These are phyloP conservation scores for Microthyrium microscopicum DNA, from an alignment of 2,329 filamentous ascomycete genomes.

Conservation along the genomic window DNA sequence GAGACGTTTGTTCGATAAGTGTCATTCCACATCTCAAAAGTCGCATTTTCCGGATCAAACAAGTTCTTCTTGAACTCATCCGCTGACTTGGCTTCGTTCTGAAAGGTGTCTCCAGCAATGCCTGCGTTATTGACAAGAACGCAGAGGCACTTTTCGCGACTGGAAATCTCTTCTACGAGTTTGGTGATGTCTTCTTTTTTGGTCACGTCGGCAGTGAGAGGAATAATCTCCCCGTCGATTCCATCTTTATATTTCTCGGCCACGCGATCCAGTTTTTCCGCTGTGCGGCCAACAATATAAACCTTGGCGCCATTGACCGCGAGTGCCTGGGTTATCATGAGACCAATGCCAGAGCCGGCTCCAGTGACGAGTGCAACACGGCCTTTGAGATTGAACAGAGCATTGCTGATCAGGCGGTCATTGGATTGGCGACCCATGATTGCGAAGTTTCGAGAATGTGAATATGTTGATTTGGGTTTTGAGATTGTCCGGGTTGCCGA, in stretches of 20 bases:
- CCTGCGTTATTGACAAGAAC: slow-evolving; percentile 33
- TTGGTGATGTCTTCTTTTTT: slow-evolving; percentile 22
- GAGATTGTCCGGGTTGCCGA: no score
- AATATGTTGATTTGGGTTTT: no score
- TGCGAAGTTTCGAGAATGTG: no score
- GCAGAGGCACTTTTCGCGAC: slow-evolving; percentile 27
- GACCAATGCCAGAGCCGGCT: slow-evolving; percentile 29
- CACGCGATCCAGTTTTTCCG: slow-evolving; percentile 32
- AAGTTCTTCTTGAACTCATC: slow-evolving; percentile 28
- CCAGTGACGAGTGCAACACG: slow-evolving; percentile 18
- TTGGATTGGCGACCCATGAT: no score
- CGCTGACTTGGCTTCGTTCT: slow-evolving; percentile 21
- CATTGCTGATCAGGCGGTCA: slow-evolving; percentile 16
- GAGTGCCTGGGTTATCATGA: slow-evolving; percentile 30
- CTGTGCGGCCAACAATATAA: slow-evolving; percentile 30
- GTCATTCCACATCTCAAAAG: slow-evolving; percentile 28
- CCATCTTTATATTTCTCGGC: slow-evolving; percentile 26
- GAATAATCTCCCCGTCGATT: slow-evolving; percentile 29
- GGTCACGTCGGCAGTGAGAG: slow-evolving; percentile 26
- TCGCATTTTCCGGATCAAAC: slow-evolving; percentile 24
- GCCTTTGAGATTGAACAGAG: slow-evolving; percentile 22
- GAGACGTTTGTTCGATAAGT: slow-evolving; percentile 31
- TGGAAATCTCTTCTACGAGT: slow-evolving; percentile 26
- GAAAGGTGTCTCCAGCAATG: slow-evolving; percentile 23
- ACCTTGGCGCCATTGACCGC: slow-evolving; percentile 31